Evolutionary conservation across 2,329 filamentous ascomycete genomes (phyloP).

Genomic region (Dactylellina drechsleri): DNA sequence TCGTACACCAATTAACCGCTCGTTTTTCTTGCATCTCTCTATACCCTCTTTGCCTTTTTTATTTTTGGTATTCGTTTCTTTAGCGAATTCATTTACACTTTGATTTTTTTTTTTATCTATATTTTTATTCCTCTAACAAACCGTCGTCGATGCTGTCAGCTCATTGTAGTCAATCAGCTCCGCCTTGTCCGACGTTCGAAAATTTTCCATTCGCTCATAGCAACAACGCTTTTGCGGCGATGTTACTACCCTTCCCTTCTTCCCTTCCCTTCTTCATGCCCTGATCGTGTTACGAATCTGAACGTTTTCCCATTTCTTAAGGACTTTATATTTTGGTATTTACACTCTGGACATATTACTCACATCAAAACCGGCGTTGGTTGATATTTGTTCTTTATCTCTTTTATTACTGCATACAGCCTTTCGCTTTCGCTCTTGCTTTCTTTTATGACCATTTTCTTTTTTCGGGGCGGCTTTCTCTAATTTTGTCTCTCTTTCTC

Average conservation of each 20-base stretch:
- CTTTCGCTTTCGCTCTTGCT: constrained; percentile 34
- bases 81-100: constrained; percentile 34
- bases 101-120: constrained; percentile 8
- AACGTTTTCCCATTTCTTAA: constrained; percentile 47
- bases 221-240: constrained; percentile 6
- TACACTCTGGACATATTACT: constrained; percentile 24
- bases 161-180: constrained; percentile 28
- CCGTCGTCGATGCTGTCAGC: constrained; percentile 26
- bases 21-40: constrained; percentile 10
- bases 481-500: constrained; percentile 9
- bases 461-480: constrained; percentile 27
- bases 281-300: constrained; percentile 47
- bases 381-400: constrained; percentile 28
- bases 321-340: constrained; percentile 42
- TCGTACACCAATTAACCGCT: not conserved
- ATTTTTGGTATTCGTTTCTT: constrained; percentile 37
- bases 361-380: constrained; percentile 53
- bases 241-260: constrained; percentile 10
- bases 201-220: constrained; percentile 3
- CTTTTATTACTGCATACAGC: constrained; percentile 22
- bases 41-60: constrained; percentile 44
- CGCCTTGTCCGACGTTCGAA: constrained; percentile 34
- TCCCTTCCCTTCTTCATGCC: constrained; percentile 15
- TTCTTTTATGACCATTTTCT: constrained; percentile 40
- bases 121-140: constrained; percentile 4